A percentile compares a stretch with the other conserved stretches of the same genome.
Evolutionary conservation across 495 filamentous ascomycete species (phyloP).

Genomic region (Penicilliopsis zonata): DNA sequence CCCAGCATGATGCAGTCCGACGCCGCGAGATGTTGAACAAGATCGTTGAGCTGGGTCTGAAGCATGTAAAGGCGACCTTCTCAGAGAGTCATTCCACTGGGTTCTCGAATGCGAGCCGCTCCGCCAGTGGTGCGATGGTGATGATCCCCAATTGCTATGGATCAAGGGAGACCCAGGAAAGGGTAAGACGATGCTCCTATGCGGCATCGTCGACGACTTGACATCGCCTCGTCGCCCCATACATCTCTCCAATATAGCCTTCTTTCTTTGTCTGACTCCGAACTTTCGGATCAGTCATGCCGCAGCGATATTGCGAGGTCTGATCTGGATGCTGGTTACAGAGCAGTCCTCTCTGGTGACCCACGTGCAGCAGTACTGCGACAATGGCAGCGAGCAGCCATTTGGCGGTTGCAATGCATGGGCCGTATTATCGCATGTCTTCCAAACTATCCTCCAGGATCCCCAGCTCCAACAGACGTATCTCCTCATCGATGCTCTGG

Average conservation of each 20-base stretch:
- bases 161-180: conserved; percentile 18
- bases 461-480: conserved; percentile 12
- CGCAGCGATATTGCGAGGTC: conserved; percentile 24
- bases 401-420: conserved; percentile 25
- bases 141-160: conserved; percentile 7
- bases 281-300: conserved; percentile 22
- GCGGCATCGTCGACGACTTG: conserved; percentile 28
- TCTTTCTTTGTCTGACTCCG: conserved; percentile 37
- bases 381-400: conserved; percentile 10
- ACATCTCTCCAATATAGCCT: conserved; percentile 15
- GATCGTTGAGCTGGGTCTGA: too few relatives aligned
- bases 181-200: conserved; percentile 31
- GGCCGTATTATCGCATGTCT: conserved; percentile 14
- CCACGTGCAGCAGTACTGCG: conserved; percentile 14
- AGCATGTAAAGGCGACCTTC: conserved; percentile 30
- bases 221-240: too few relatives aligned
- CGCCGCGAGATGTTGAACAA: too few relatives aligned
- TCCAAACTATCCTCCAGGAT: conserved; percentile 22
- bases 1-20: too few relatives aligned
- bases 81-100: conserved; percentile 30
- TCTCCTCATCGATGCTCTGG: conserved; percentile 36
- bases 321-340: conserved; percentile 26
- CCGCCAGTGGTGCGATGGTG: conserved; percentile 6
- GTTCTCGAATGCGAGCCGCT: conserved; percentile 28
- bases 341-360: conserved; percentile 19